Conservation (phyloP, 768 basidiomycete genomes). For the Kwoniella shandongensis region DNA sequence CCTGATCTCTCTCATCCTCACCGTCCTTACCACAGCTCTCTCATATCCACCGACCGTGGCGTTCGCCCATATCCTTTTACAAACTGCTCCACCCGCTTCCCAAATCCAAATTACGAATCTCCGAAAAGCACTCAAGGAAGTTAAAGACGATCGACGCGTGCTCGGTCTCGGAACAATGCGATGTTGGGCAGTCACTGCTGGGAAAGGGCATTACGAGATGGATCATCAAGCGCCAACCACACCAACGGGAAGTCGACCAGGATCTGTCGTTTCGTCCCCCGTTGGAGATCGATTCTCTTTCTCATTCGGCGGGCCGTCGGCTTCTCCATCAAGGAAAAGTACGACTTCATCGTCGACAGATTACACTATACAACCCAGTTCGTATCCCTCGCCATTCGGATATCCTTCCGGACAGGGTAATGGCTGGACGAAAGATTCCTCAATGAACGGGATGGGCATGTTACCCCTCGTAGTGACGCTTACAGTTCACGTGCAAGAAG, state of each 20-base stretch:
- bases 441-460: slow-evolving; percentile 3
- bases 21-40: slow-evolving; percentile 73
- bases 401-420: not conserved
- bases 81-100: slow-evolving; percentile 69
- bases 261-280: slow-evolving; percentile 6
- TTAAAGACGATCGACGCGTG: slow-evolving; percentile 52
- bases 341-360: not conserved
- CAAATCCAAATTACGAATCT: slow-evolving; percentile 75
- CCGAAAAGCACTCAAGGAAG: slow-evolving; percentile 76
- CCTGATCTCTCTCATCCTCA: slow-evolving; percentile 73
- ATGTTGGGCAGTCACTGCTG: slow-evolving; percentile 28
- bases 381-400: slow-evolving; percentile 17
- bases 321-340: not conserved
- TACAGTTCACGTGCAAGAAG: slow-evolving; percentile 33
- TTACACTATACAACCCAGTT: not conserved
- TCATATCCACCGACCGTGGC: slow-evolving; percentile 81
- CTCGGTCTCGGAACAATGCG: slow-evolving; percentile 41
- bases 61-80: slow-evolving; percentile 80
- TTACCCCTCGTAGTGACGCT: slow-evolving; percentile 32
- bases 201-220: slow-evolving; percentile 20
- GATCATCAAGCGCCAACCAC: slow-evolving; percentile 3
- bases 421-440: not conserved
- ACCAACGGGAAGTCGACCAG: slow-evolving; percentile 3
- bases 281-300: slow-evolving; percentile 3
- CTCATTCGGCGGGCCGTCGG: not conserved